Evolutionary conservation across 2,329 filamentous ascomycete genomes (phyloP).

Genomic region (Colletotrichum ledebouriae): DNA sequence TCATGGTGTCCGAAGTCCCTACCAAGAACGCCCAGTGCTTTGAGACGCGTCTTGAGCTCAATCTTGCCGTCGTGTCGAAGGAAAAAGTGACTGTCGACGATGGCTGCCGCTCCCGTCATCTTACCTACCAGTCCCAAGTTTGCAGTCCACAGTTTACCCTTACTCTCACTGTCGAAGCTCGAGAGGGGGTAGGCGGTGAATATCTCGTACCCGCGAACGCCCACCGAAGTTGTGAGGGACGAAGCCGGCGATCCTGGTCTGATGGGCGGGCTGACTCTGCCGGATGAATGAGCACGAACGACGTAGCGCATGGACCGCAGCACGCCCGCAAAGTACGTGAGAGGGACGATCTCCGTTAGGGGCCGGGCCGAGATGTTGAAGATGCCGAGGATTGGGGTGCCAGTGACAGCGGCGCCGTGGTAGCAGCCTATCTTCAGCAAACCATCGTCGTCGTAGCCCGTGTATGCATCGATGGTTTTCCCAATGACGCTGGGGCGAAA

Average conservation of each 20-base stretch:
- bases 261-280: slow-evolving; percentile 69
- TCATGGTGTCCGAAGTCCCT: slow-evolving; percentile 46
- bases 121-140: slow-evolving; percentile 86
- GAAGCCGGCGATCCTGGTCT: slow-evolving; percentile 58
- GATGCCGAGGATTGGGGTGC: slow-evolving; percentile 82
- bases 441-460: slow-evolving; percentile 78
- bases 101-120: slow-evolving; percentile 88
- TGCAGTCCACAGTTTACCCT: slow-evolving; percentile 67
- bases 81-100: slow-evolving; percentile 73
- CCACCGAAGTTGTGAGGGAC: slow-evolving; percentile 74
- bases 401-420: slow-evolving; percentile 74
- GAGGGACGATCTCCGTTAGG: slow-evolving; percentile 76
- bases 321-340: slow-evolving; percentile 81
- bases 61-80: slow-evolving; percentile 69
- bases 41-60: slow-evolving; percentile 76
- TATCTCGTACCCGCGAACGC: slow-evolving; percentile 81
- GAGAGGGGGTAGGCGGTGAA: slow-evolving; percentile 79
- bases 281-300: slow-evolving; percentile 78
- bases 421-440: slow-evolving; percentile 86
- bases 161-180: slow-evolving; percentile 63
- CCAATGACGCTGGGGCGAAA: slow-evolving; percentile 83
- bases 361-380: slow-evolving; percentile 82
- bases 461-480: slow-evolving; percentile 80
- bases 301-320: slow-evolving; percentile 72
- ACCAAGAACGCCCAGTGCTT: slow-evolving; percentile 83